Base-by-base conservation (phyloP, 163 green algal species). In the Scenedesmus sp. region DNA sequence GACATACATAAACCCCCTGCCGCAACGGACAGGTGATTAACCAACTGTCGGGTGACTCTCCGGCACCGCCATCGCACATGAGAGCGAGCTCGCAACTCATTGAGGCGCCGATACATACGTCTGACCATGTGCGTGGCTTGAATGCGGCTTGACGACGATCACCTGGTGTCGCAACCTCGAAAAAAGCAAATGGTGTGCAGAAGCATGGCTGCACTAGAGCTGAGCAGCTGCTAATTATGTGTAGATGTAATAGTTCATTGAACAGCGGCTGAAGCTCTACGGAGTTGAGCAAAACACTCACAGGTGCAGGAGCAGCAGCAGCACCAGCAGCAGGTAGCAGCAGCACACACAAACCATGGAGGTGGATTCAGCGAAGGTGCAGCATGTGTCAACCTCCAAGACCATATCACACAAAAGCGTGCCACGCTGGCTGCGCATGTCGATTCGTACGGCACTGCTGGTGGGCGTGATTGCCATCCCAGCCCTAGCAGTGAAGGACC, bases 351-450 rank as follows among this genome's bases (percentile, higher is more conserved):
- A 18, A 10, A 73, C 70, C 70, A 79, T 79, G 70, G 70, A 79
- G 70, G 70, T 79, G 13, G 70, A 79, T 15, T 79, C 70, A 79
- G 70, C 23, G 1, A 79, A 79, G 70, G 23, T 79, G 70, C 70
- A 52, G 23, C 70, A 52, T 79, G 70, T 23, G 18, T 15, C 20
- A 6, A 4, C 23, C 7, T 79, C 2, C 6, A 52, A 52, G 13
- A 52, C 20, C 20, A 79, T 52, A 4, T 5, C 70, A 52, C 84
- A 81, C 84, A 89, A 82, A 26, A n/a, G 10, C 15, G 84, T 89
- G 62, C 84, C 84, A 12, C 62, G 84, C 2, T 89, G 84, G 84
- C 62, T 89, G 26, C 59, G 84, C 23, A 89, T 89, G 84, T 56
- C 84, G 34, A 9, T 81, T n/a, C 84, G 84, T 15, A 79, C 34